Conservation (phyloP, 441 rosid genomes). For the Gossypium schwendimanii region DNA sequence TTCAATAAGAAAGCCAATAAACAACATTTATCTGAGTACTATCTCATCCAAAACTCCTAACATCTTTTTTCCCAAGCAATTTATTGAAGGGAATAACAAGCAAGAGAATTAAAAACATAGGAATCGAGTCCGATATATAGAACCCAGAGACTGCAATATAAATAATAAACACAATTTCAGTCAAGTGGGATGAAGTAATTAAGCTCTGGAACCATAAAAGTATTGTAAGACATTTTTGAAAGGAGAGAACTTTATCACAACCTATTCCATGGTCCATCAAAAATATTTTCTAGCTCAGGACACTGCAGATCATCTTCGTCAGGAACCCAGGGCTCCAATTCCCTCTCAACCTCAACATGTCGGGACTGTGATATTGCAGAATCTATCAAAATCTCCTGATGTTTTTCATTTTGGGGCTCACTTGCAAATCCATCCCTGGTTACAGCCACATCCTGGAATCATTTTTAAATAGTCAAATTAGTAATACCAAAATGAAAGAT, state of each 20-base stretch:
- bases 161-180: not conserved
- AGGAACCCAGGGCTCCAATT: conserved; percentile 79
- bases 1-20: not conserved
- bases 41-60: not conserved
- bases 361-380: conserved; percentile 69
- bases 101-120: not conserved
- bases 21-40: not conserved
- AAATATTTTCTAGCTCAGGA: conserved; percentile 65
- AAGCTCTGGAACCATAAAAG: not conserved
- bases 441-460: conserved; percentile 64
- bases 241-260: conserved; percentile 25
- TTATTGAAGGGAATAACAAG: not conserved
- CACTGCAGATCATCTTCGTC: conserved; percentile 56
- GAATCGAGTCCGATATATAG: not conserved
- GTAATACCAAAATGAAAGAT: not conserved
- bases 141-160: not conserved
- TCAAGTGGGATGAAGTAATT: conserved; percentile 1
- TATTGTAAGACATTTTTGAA: conserved; percentile 12
- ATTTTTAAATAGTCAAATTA: conserved; percentile 13
- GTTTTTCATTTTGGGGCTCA: conserved; percentile 47
- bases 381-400: conserved; percentile 65
- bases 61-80: not conserved
- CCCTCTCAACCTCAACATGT: conserved; percentile 51
- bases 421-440: conserved; percentile 49
- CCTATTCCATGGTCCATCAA: conserved; percentile 67